phyloP scores from a whole-genome alignment of 164 flowering plant species.

The Piper longum region DNA sequence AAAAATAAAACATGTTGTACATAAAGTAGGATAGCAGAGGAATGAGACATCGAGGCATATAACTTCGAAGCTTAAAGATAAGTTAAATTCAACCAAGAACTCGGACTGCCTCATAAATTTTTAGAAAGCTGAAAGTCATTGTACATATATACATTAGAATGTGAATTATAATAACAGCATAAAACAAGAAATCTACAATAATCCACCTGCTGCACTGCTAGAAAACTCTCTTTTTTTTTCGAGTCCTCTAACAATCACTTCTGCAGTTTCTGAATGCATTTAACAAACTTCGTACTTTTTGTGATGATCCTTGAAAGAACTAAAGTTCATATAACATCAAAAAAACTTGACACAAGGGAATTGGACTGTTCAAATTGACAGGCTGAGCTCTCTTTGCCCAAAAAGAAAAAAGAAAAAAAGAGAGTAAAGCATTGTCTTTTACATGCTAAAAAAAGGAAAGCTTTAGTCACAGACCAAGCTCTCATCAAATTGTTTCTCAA shows the following conservation, averaged over 20 bases:
- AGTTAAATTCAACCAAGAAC: too few relatives aligned
- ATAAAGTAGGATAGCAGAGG: too few relatives aligned
- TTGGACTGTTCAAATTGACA: slow-evolving; percentile 19
- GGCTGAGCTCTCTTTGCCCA: slow-evolving; percentile 34
- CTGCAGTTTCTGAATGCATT: slow-evolving; percentile 61
- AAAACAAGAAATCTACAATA: neutral
- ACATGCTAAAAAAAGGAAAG: too few relatives aligned
- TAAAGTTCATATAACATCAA: slow-evolving; percentile 70
- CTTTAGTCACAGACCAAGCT: too few relatives aligned
- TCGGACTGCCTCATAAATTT: too few relatives aligned
- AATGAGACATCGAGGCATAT: too few relatives aligned
- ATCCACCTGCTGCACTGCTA: slow-evolving; percentile 70
- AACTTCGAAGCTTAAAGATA: too few relatives aligned
- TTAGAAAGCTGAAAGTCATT: too few relatives aligned
- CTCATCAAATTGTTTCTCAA: too few relatives aligned
- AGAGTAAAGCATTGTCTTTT: too few relatives aligned
- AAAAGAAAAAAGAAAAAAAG: slow-evolving; percentile 22
- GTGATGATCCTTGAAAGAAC: slow-evolving; percentile 69
- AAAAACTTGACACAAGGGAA: slow-evolving; percentile 61
- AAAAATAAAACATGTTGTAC: too few relatives aligned
- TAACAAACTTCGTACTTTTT: slow-evolving; percentile 84
- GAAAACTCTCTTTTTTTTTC: slow-evolving; percentile 82
- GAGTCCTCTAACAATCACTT: slow-evolving; percentile 60
- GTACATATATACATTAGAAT: too few relatives aligned
- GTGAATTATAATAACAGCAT: neutral